Evolutionary conservation across 2,329 filamentous ascomycete species (phyloP).

Genomic region (Beauveria medogensis): DNA sequence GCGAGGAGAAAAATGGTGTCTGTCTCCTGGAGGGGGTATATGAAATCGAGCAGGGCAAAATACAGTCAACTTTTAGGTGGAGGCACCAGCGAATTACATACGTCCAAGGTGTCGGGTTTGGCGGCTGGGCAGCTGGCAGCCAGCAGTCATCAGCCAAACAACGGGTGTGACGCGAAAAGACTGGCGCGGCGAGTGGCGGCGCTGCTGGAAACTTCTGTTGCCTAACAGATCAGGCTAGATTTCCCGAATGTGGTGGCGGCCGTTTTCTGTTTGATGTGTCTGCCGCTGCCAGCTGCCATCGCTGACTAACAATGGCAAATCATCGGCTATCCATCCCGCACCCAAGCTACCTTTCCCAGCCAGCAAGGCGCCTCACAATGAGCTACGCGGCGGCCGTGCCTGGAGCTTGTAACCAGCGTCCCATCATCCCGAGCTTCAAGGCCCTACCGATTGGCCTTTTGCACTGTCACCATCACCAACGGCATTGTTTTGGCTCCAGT

Average conservation of each 20-base stretch:
- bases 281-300: neutral
- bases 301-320: slow-evolving; percentile 11
- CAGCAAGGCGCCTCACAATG: slow-evolving; percentile 10
- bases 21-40: neutral
- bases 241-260: neutral
- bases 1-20: slow-evolving; percentile 4
- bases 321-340: slow-evolving; percentile 10
- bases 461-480: neutral
- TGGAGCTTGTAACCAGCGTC: slow-evolving; percentile 29
- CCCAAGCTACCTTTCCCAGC: slow-evolving; percentile 11
- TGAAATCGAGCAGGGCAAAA: slow-evolving; percentile 5
- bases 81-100: slow-evolving; percentile 1
- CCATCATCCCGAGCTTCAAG: slow-evolving; percentile 14
- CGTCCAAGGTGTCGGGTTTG: neutral
- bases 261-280: neutral
- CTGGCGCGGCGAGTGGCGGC: neutral
- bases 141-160: neutral
- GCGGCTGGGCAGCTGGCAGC: too few species aligned
- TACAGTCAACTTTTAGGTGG: slow-evolving; percentile 4
- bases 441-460: neutral
- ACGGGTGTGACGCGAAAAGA: slow-evolving; percentile 6
- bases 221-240: slow-evolving; percentile 3
- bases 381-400: slow-evolving; percentile 35
- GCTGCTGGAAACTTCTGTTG: neutral
- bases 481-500: neutral